These are phyloP conservation scores for Botrytis galanthina DNA, from an alignment of 2,329 filamentous ascomycete species.

Conservation along the genomic window DNA sequence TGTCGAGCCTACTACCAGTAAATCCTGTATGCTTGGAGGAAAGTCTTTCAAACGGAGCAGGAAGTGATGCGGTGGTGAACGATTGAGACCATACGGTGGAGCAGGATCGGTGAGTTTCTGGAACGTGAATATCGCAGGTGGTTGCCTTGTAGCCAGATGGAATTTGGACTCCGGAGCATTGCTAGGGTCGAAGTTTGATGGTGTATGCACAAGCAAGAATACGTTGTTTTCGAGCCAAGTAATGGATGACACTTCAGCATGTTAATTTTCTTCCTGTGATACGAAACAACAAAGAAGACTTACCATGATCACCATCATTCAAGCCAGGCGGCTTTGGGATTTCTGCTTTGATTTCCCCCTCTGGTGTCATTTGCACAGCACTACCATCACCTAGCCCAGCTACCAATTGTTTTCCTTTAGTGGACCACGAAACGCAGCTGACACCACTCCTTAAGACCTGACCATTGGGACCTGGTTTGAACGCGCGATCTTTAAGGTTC, in stretches of 20 bases:
- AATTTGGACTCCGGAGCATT: slow-evolving; percentile 64
- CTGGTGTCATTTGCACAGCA: slow-evolving; percentile 77
- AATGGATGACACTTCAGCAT: slow-evolving; percentile 66
- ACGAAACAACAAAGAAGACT: slow-evolving; percentile 35
- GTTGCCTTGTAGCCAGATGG: slow-evolving; percentile 72
- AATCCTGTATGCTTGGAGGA: slow-evolving; percentile 74
- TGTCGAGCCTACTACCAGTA: slow-evolving; percentile 79
- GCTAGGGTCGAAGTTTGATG: slow-evolving; percentile 54
- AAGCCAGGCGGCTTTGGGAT: slow-evolving; percentile 75
- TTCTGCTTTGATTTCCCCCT: slow-evolving; percentile 71
- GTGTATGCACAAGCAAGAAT: slow-evolving; percentile 77
- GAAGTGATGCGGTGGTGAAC: slow-evolving; percentile 71
- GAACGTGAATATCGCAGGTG: slow-evolving; percentile 60
- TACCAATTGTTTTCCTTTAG: slow-evolving; percentile 86
- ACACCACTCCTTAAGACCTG: slow-evolving; percentile 69
- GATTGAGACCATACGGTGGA: slow-evolving; percentile 64
- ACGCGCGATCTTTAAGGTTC: slow-evolving; percentile 66
- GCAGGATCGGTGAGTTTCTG: slow-evolving; percentile 75
- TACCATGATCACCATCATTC: slow-evolving; percentile 63
- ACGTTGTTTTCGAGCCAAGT: slow-evolving; percentile 86
- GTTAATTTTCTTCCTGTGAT: slow-evolving; percentile 32
- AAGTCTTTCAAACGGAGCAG: slow-evolving; percentile 76
- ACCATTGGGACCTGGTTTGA: slow-evolving; percentile 59
- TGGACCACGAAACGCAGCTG: slow-evolving; percentile 87
- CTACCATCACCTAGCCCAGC: slow-evolving; percentile 81